These are phyloP conservation scores for Xylaria sp. DNA, from an alignment of 2,329 filamentous ascomycete species.

Conservation along the genomic window DNA sequence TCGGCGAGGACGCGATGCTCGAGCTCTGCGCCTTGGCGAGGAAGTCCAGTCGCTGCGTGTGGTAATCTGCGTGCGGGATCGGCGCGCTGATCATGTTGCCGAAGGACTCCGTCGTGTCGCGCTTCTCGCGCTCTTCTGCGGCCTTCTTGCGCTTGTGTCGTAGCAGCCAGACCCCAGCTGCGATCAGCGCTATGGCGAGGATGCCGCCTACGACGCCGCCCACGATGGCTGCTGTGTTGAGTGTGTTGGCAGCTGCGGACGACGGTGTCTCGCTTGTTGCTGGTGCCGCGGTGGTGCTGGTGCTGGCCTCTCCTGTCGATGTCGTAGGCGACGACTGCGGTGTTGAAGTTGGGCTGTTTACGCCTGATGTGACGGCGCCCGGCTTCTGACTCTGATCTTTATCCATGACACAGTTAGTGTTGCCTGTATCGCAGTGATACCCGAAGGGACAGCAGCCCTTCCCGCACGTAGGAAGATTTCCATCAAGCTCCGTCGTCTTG, in stretches of 20 bases:
- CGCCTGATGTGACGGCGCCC: conserved; percentile 22
- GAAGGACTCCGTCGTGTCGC: conserved; percentile 41
- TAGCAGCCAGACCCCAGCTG: conserved; percentile 34
- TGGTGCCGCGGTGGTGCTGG: conserved; percentile 28
- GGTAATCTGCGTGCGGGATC: conserved; percentile 45
- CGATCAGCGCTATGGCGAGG: conserved; percentile 36
- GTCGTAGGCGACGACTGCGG: conserved; percentile 13
- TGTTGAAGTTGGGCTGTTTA: conserved; percentile 27
- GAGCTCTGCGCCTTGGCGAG: conserved; percentile 44
- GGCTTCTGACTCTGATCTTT: conserved; percentile 59
- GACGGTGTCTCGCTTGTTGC: conserved; percentile 35
- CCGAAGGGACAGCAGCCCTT: conserved; percentile 77
- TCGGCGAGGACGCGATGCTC: conserved; percentile 39
- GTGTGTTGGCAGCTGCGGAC: conserved; percentile 33
- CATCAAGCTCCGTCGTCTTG: conserved; percentile 72
- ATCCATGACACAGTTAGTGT: conserved; percentile 62
- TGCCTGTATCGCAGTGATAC: conserved; percentile 66
- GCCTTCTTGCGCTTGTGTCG: conserved; percentile 41
- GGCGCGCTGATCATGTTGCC: conserved; percentile 48
- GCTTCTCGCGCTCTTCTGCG: conserved; percentile 25
- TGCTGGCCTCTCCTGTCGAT: neutral
- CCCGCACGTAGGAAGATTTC: conserved; percentile 68
- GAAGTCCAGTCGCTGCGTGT: conserved; percentile 45
- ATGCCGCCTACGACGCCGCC: conserved; percentile 48
- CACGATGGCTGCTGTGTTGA: conserved; percentile 48